Evolutionary conservation across 1,284 basidiomycete species (phyloP), one percentile per base, ranked within the genome.

Genomic region (Thecaphora thlaspeos): DNA sequence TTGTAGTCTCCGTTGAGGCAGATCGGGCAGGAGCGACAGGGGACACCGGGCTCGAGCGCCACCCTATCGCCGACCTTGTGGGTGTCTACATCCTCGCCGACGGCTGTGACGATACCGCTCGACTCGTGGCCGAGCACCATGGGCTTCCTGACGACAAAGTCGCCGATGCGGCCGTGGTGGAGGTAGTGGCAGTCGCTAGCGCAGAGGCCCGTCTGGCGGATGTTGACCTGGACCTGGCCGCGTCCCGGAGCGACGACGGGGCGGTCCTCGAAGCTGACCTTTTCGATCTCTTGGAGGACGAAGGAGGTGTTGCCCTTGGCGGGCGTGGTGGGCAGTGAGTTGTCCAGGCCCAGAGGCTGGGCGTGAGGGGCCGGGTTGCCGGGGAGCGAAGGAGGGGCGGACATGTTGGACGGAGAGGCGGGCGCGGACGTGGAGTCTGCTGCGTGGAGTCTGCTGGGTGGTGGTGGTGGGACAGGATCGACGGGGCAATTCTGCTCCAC

Each of bases 141-240:
- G 3, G 89, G 89, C 46, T 83, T 83, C 50, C 85, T 80, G 47
- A 91, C 86, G 41, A 87, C 79, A 77, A 88, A 91, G 73, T 89
- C 85, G 38, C 86, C 79, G 51, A 78, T 76, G 36, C 65, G 68
- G 12, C 70, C 70, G 37, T 75, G 69, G 51, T 69, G 54, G 32
- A 65, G 60, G 61, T 74, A 76, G 65, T 73, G 73, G 39, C 78
- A 86, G 83, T 48, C 90, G 87, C 69, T 87, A 82, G 37, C 84
- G 82, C 47, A 89, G 81, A 80, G 88, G 89, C 77, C 91, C 87
- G 23, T 89, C 80, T 94, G 92, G 80, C 91, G 91, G 44, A 96
- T 87, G 73, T 90, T 84, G 43, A 97, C 85, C 28, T 96, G 85
- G 41, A 93, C 91, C 71, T 95, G 88, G 70, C 88, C 83, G 47